Evolutionary conservation across 2,329 filamentous ascomycete species (phyloP).

Genomic region (Myriangium duriaei): DNA sequence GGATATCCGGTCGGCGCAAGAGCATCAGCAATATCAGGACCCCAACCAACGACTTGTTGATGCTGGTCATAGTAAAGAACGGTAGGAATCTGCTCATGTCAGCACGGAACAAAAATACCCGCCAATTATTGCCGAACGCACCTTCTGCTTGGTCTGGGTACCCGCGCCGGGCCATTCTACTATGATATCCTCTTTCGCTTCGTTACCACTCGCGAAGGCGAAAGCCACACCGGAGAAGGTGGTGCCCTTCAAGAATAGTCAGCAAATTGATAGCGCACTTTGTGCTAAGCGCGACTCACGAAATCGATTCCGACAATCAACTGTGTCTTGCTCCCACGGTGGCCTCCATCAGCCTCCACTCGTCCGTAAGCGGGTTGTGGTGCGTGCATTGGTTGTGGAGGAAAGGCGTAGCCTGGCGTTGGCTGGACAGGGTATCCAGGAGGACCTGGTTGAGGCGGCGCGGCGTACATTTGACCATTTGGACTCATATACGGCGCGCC

Average conservation of each 20-base stretch:
- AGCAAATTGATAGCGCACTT: slow-evolving; percentile 5
- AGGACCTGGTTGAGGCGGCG: slow-evolving; percentile 23
- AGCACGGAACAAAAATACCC: slow-evolving; percentile 1
- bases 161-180: slow-evolving; percentile 97
- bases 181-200: slow-evolving; percentile 97
- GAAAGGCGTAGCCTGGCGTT: slow-evolving; percentile 18
- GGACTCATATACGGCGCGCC: slow-evolving; percentile 34
- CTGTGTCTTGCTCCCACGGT: slow-evolving; percentile 86
- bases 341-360: slow-evolving; percentile 71
- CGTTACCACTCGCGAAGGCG: slow-evolving; percentile 84
- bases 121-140: slow-evolving; percentile 26
- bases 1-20: slow-evolving; percentile 94
- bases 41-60: slow-evolving; percentile 99
- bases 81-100: slow-evolving; percentile 65
- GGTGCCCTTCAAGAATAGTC: slow-evolving; percentile 64
- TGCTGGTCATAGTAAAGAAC: slow-evolving; percentile 99
- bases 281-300: slow-evolving; percentile 41
- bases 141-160: slow-evolving; percentile 98
- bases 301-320: slow-evolving; percentile 98
- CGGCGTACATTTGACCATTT: slow-evolving; percentile 28
- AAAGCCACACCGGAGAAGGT: slow-evolving; percentile 97
- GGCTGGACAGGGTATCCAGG: slow-evolving; percentile 27
- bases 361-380: slow-evolving; percentile 11
- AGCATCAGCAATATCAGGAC: slow-evolving; percentile 93
- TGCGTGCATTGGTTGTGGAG: slow-evolving; percentile 11